Evolutionary conservation across 2,329 filamentous ascomycete species (phyloP), one percentile per base, ranked within the genome.

Genomic region (Calonectria fujianensis): DNA sequence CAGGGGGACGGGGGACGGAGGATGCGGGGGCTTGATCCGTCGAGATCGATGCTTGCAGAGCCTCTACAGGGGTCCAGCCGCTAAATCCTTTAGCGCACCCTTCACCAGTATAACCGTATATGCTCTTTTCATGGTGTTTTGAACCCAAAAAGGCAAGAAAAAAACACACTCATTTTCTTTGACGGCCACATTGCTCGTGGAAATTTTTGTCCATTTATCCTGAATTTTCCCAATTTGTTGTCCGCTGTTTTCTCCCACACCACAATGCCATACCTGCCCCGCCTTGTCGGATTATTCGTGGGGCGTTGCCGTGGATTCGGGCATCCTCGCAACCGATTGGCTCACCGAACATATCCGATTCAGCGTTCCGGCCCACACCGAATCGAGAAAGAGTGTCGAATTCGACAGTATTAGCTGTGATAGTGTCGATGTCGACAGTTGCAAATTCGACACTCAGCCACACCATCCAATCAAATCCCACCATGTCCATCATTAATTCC

Each of bases 161-260:
- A 48, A 48, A 24, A 5, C 20, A 13, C 11, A 20, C 13, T 10
- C n/a, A 24, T 48, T 24, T 11, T 48, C 13, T 48, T 24, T 48
- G 45, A 18, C 18, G 9, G n/a, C n/a, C 20, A 9, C 24, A 2
- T 2, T n/a, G 9, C 1, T 24, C 6, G 1, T 24, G 2, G 3
- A 2, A 8, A 48, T 48, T 48, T 48, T 48, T 48, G 2, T 5
- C n/a, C 45, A 48, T 24, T 48, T 48, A 24, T 48, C 10, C 20
- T 32, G 32, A 32, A 48, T 24, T 48, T 48, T 48, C 24, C 9
- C n/a, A 24, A 24, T 24, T 24, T 24, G 24, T 24, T 24, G 24
- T 24, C n/a, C n/a, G n/a, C 20, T 5, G 2, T 24, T 24, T 24
- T 13, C n/a, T 48, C n/a, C n/a, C n/a, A n/a, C 20, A 48, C 20